Base-by-base conservation (phyloP, 78 protist species). In the Dictyostelium intermedium region DNA sequence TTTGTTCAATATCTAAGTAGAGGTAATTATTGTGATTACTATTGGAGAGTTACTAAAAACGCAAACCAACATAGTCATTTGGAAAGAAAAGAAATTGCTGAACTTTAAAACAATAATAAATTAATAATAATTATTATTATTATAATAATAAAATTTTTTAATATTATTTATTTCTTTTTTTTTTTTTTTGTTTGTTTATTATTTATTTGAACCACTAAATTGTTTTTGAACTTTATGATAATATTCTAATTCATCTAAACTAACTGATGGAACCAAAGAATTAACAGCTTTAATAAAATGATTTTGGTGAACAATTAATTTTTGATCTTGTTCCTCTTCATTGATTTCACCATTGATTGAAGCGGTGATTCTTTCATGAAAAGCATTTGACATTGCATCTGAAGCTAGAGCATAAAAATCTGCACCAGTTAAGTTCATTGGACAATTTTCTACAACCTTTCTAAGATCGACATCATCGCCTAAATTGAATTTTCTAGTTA, bases 1-100 rank as follows among this genome's bases (percentile, higher is more conserved):
- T 99, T 99, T 73, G 99, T 98, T 11, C 79, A 80, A 32, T 43
- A 47, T 53, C 82, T 98, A 34, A 37, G 87, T 53, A 37, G 93
- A 16, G 93, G 95, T 34, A 82, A 95, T 53, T 76, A 78, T 14
- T 56, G 91, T 25, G 95, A 95, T 56, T 95, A 87, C 43, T 87
- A 89, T 81, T 95, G 97, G 97, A 70, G 95, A 43, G 89, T 95
- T 7, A 79, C 91, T 9, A 95, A 95, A 72, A 78, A 80, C 69
- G 73, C 39, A 34, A 72, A 34, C 18, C 94, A 89, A 80, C 87
- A 89, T 34, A 89, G 87, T 70, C 53, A 27, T 45, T 20, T 89
- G 9, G 87, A 78, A 80, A 78, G 73, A 70, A 89, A 89, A 80
- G 94, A 74, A 80, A 89, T 89, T 10, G 82, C 94, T 14, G 73